Percentiles rank a stretch among this genome's conserved stretches.
Evolutionary conservation across 2,329 filamentous ascomycete species (phyloP).

Genomic region (Exophiala oligosperma): DNA sequence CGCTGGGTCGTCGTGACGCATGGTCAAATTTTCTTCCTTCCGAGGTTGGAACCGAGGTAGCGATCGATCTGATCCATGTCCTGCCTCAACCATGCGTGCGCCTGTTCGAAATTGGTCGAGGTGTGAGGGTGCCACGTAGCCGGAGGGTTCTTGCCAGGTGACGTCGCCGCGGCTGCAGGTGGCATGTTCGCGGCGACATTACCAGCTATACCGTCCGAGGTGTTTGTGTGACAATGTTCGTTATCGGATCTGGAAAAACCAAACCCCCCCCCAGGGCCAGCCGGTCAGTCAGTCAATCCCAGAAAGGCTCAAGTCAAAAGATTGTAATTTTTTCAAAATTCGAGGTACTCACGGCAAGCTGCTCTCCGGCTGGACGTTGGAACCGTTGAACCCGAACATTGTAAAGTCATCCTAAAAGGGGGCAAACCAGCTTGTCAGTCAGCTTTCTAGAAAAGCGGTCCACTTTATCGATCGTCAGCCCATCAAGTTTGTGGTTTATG

Average conservation of each 20-base stretch:
- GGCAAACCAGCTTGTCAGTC: no score
- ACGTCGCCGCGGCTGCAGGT: not conserved
- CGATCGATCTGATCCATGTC: not conserved
- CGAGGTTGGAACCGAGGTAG: not conserved
- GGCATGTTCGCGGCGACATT: not conserved
- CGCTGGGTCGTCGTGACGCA: not conserved
- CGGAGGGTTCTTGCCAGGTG: not conserved
- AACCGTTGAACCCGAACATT: not conserved
- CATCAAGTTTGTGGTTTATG: not conserved
- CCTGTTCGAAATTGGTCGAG: not conserved
- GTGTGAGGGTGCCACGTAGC: not conserved
- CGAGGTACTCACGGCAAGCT: no score
- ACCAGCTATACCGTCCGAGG: no score
- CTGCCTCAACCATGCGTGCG: not conserved
- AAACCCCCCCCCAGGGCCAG: no score
- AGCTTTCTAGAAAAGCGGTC: no score
- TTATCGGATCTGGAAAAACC: no score
- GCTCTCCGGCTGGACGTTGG: no score
- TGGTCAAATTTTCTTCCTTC: not conserved
- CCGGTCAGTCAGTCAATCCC: no score
- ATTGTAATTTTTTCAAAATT: no score
- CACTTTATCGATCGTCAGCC: not conserved
- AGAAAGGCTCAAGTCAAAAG: no score
- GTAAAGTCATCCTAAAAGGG: not conserved
- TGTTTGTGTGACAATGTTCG: no score